These are phyloP conservation scores for Pseudognaphalium luteoalbum DNA, from an alignment of 129 eudicot genomes.

Conservation along the genomic window DNA sequence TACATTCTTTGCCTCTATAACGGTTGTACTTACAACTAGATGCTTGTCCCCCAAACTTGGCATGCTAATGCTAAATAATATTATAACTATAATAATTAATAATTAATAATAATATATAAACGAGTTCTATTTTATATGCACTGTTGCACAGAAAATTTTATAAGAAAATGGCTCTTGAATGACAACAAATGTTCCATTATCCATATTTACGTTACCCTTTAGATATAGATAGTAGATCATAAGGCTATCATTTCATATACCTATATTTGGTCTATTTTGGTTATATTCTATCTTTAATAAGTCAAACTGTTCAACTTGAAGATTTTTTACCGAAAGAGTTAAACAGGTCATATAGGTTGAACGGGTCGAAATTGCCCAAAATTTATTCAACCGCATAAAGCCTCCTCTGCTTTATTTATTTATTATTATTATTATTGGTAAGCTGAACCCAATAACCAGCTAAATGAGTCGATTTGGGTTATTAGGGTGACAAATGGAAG, in stretches of 20 bases:
- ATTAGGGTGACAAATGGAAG: no score
- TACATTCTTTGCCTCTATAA: slow-evolving; percentile 39
- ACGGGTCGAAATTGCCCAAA: background rate
- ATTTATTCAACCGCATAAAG: background rate
- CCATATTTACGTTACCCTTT: slow-evolving; percentile 26
- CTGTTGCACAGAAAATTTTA: background rate
- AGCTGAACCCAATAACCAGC: no score
- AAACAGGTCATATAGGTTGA: background rate
- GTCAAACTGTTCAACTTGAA: background rate
- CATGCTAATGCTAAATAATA: slow-evolving; percentile 15
- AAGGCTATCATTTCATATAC: background rate
- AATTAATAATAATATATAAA: slow-evolving; percentile 24
- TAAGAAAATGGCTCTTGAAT: slow-evolving; percentile 28
- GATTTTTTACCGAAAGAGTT: background rate
- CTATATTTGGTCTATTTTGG: background rate
- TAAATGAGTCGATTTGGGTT: no score
- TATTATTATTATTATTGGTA: no score
- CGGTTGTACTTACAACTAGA: slow-evolving; percentile 53
- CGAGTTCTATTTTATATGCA: slow-evolving; percentile 17
- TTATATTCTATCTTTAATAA: background rate
- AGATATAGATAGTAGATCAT: slow-evolving; percentile 7
- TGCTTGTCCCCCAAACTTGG: slow-evolving; percentile 55
- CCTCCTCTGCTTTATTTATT: background rate
- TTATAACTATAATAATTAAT: no score
- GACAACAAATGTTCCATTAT: slow-evolving; percentile 30